phyloP scores from a whole-genome alignment of 345 rosid species.

The Arabis alpina region DNA sequence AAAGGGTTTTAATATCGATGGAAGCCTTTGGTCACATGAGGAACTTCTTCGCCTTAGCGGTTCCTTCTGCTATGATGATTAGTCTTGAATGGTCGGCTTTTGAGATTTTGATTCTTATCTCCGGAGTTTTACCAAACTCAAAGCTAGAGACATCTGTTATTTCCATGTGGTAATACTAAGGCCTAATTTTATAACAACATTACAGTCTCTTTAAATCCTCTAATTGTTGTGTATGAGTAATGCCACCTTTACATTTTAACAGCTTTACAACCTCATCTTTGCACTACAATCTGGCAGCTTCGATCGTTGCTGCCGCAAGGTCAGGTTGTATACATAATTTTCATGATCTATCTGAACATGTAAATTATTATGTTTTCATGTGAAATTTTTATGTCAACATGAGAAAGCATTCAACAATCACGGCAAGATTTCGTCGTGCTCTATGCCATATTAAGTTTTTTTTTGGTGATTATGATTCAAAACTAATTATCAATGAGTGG shows the following conservation, averaged over 20 bases:
- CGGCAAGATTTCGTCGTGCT: too few relatives aligned
- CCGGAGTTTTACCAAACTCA: conserved; percentile 56
- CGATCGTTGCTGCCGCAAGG: conserved; percentile 33
- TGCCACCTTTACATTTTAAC: neutral
- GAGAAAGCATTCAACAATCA: too few relatives aligned
- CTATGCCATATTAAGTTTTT: too few relatives aligned
- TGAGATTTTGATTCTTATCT: conserved; percentile 54
- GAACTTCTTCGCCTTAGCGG: conserved; percentile 19
- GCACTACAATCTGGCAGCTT: conserved; percentile 24
- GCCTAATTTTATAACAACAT: neutral
- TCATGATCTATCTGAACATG: neutral
- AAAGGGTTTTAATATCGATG: neutral
- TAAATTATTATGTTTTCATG: too few relatives aligned
- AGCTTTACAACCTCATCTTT: conserved; percentile 11
- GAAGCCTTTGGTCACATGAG: conserved; percentile 20
- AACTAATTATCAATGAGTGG: neutral
- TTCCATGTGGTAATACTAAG: conserved; percentile 47
- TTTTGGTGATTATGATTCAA: too few relatives aligned
- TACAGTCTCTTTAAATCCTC: neutral
- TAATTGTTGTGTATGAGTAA: neutral
- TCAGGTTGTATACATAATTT: conserved; percentile 4
- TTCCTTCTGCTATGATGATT: conserved; percentile 36
- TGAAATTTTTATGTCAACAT: neutral
- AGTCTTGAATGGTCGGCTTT: conserved; percentile 64
- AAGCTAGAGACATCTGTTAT: conserved; percentile 57